A percentile compares a stretch with the other conserved stretches of the same genome.
Conservation (phyloP, 176 grass and related monocot genomes). For the Dactylis glomerata region DNA sequence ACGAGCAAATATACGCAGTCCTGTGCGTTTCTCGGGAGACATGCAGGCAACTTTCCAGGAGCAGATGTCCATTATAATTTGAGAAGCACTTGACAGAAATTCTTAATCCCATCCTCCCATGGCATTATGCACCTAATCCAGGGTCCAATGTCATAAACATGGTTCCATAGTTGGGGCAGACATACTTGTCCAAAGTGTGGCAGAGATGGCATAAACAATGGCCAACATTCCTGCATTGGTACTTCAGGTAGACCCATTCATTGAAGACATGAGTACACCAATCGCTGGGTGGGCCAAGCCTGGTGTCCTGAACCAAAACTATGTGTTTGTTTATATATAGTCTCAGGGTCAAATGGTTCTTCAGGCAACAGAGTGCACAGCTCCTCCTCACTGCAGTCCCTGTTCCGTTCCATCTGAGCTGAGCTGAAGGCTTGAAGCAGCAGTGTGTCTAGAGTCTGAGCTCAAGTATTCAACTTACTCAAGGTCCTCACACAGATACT, state of each 20-base stretch:
- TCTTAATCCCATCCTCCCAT: constrained; percentile 33
- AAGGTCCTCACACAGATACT: neutral
- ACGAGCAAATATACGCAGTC: constrained; percentile 22
- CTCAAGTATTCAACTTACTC: neutral
- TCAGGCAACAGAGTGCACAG: constrained; percentile 27
- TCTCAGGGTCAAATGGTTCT: constrained; percentile 37
- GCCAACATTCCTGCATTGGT: constrained; percentile 21
- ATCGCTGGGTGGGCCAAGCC: constrained; percentile 31
- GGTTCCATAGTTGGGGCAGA: constrained; percentile 35
- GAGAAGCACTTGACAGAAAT: constrained; percentile 23
- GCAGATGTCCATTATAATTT: constrained; percentile 6
- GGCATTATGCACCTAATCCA: constrained; percentile 44
- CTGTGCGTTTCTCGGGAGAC: constrained; percentile 39
- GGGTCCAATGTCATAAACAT: constrained; percentile 41
- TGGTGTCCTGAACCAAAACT: neutral
- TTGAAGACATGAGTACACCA: constrained; percentile 49
- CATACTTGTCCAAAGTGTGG: constrained; percentile 33
- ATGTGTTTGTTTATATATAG: constrained; percentile 33
- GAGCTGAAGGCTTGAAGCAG: neutral
- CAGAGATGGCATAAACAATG: constrained; percentile 36
- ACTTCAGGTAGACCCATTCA: constrained; percentile 27
- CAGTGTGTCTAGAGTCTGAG: neutral
- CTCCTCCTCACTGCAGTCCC: neutral
- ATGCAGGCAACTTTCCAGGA: constrained; percentile 36
- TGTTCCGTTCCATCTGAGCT: constrained; percentile 27